These are phyloP conservation scores for Metschnikowia proteae DNA, from an alignment of 805 yeast genomes.

Conservation along the genomic window DNA sequence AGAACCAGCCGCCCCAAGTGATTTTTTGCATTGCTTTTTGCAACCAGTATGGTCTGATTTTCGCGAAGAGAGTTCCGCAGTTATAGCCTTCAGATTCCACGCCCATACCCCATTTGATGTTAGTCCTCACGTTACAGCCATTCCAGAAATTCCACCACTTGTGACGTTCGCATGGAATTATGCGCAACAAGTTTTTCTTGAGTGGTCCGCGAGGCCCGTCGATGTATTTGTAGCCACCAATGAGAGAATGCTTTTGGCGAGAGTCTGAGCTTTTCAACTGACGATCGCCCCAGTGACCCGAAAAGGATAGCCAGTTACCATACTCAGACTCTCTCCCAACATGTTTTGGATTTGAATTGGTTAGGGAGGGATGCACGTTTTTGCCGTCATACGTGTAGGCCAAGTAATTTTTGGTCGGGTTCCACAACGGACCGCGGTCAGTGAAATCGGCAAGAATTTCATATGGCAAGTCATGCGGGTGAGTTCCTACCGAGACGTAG, in stretches of 20 bases:
- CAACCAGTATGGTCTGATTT: conserved; percentile 50
- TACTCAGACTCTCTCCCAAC: conserved; percentile 50
- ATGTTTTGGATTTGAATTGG: conserved; percentile 40
- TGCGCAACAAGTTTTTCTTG: conserved; percentile 65
- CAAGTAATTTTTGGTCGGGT: conserved; percentile 75
- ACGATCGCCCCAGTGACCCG: conserved; percentile 91
- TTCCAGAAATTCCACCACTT: conserved; percentile 93
- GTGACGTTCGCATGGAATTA: conserved; percentile 71
- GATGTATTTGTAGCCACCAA: conserved; percentile 80
- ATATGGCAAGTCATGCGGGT: conserved; percentile 92
- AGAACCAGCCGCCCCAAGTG: conserved; percentile 62
- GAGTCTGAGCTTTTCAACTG: conserved; percentile 63
- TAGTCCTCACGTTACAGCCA: conserved; percentile 74
- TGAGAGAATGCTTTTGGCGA: conserved; percentile 82
- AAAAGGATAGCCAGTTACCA: conserved; percentile 74
- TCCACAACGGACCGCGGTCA: conserved; percentile 95
- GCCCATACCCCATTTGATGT: conserved; percentile 80
- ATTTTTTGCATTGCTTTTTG: conserved; percentile 44
- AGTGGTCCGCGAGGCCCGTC: conserved; percentile 94
- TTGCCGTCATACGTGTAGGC: conserved; percentile 77
- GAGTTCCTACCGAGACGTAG: conserved; percentile 93
- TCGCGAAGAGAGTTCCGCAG: conserved; percentile 64
- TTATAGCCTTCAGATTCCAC: conserved; percentile 82
- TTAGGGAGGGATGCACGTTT: conserved; percentile 39
- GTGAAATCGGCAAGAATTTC: conserved; percentile 89